Evolutionary conservation across 2,329 filamentous ascomycete genomes (phyloP).

Genomic region (Colletotrichum acutatum): DNA sequence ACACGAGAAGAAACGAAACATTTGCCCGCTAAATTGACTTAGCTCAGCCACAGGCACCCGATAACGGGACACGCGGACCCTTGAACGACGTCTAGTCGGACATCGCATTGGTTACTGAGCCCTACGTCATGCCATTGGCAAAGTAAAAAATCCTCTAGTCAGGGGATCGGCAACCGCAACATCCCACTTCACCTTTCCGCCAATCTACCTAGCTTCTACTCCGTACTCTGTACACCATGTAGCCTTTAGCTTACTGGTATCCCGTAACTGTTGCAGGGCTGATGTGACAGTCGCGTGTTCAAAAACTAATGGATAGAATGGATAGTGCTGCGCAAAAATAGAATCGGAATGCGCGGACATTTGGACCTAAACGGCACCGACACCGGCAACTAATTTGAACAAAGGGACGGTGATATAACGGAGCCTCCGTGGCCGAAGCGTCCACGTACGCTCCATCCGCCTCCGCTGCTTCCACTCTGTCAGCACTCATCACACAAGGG

Average conservation of each 20-base stretch:
- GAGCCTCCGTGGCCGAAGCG: background rate
- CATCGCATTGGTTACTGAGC: conserved; percentile 8
- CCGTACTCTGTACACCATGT: no score
- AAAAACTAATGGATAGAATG: no score
- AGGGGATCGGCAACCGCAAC: background rate
- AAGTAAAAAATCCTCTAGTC: conserved; percentile 2
- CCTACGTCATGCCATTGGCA: conserved; percentile 18
- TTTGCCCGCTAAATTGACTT: conserved; percentile 15
- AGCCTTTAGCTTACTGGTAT: background rate
- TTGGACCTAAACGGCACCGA: background rate
- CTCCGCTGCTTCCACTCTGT: background rate
- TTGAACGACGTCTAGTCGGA: background rate
- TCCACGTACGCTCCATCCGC: conserved; percentile 1
- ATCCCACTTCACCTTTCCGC: background rate
- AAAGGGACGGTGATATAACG: background rate
- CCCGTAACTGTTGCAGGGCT: conserved; percentile 9
- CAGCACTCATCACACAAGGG: background rate
- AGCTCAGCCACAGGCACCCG: conserved; percentile 27
- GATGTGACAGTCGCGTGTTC: background rate
- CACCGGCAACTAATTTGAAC: background rate
- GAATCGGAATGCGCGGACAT: background rate
- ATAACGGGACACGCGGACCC: conserved; percentile 21
- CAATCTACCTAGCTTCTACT: background rate
- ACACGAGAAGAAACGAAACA: conserved; percentile 29
- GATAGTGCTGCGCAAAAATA: background rate